A percentile compares a stretch with the other conserved stretches of the same genome.
These are phyloP conservation scores for Teratosphaeria viscida DNA, from an alignment of 2,329 filamentous ascomycete species.

Conservation along the genomic window DNA sequence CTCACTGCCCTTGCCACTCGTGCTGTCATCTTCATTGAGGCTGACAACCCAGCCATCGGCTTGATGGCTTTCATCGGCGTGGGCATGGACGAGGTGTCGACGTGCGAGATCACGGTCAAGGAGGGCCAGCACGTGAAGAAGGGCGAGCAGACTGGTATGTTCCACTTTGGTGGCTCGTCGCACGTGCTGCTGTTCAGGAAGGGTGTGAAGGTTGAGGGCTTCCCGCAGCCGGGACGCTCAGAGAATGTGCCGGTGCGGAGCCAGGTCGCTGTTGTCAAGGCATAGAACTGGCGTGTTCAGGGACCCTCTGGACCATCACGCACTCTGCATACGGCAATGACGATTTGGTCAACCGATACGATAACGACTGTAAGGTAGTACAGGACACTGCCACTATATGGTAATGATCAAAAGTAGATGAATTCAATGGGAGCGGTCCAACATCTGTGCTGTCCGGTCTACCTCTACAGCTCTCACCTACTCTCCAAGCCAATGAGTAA, in stretches of 20 bases:
- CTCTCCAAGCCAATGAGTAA: too few species aligned
- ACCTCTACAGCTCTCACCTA: too few species aligned
- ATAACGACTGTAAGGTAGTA: neutral
- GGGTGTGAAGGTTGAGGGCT: conserved; percentile 36
- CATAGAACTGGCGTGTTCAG: too few species aligned
- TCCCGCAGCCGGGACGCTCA: conserved; percentile 21
- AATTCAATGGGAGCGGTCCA: neutral
- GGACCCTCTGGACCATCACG: too few species aligned
- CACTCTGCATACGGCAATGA: neutral
- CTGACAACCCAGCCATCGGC: conserved; percentile 56
- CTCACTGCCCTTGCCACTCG: conserved; percentile 57
- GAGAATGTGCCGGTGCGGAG: conserved; percentile 30
- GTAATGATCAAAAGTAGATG: neutral
- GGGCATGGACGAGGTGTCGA: conserved; percentile 66
- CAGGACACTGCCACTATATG: neutral
- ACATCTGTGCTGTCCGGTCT: too few species aligned
- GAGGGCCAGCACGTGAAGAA: conserved; percentile 57
- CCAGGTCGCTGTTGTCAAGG: conserved; percentile 26
- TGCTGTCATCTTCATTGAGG: conserved; percentile 59
- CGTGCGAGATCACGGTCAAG: conserved; percentile 59
- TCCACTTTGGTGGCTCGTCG: conserved; percentile 66
- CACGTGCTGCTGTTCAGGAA: conserved; percentile 58
- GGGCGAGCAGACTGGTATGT: conserved; percentile 66
- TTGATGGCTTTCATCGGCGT: conserved; percentile 60
- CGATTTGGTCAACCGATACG: neutral